Percentiles rank a stretch among this genome's conserved stretches.
These are phyloP conservation scores for Carex arenaria DNA, from an alignment of 202 grass and related monocot species.

Conservation along the genomic window DNA sequence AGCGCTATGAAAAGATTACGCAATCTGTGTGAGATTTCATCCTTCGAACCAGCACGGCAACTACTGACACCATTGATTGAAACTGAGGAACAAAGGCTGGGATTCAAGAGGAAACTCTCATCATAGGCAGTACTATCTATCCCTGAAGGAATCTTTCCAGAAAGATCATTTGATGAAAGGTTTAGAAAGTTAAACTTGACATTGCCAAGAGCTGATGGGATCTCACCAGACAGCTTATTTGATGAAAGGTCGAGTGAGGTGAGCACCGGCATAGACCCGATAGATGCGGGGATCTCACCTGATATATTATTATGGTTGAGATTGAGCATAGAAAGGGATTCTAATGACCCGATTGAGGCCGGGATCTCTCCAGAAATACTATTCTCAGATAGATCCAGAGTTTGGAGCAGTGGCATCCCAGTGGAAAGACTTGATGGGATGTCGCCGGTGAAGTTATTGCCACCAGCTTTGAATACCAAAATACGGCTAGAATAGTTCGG, in stretches of 20 bases:
- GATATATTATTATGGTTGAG: constrained; percentile 49
- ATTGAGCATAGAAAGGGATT: constrained; percentile 31
- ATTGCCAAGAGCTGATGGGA: constrained; percentile 38
- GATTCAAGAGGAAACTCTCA: constrained; percentile 69
- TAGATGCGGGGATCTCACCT: constrained; percentile 47
- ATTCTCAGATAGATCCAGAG: constrained; percentile 43
- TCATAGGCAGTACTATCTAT: constrained; percentile 40
- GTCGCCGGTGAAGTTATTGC: constrained; percentile 51
- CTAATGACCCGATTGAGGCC: constrained; percentile 21
- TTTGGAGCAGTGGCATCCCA: constrained; percentile 30
- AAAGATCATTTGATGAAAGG: constrained; percentile 70
- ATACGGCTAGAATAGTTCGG: constrained; percentile 28
- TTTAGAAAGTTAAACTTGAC: constrained; percentile 43
- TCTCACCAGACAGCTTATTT: constrained; percentile 61
- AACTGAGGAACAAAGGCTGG: constrained; percentile 39
- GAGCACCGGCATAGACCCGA: constrained; percentile 39
- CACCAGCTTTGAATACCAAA: constrained; percentile 20
- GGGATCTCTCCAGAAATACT: constrained; percentile 52
- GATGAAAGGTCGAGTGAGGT: constrained; percentile 58
- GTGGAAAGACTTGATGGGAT: constrained; percentile 34
- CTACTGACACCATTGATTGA: constrained; percentile 33
- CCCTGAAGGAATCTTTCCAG: constrained; percentile 44
- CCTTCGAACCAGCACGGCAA: constrained; percentile 22
- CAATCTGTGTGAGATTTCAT: constrained; percentile 35
- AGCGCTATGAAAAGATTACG: constrained; percentile 32